Conservation (phyloP, 1,284 basidiomycete genomes). For the Cystobasidiaceae sp. region DNA sequence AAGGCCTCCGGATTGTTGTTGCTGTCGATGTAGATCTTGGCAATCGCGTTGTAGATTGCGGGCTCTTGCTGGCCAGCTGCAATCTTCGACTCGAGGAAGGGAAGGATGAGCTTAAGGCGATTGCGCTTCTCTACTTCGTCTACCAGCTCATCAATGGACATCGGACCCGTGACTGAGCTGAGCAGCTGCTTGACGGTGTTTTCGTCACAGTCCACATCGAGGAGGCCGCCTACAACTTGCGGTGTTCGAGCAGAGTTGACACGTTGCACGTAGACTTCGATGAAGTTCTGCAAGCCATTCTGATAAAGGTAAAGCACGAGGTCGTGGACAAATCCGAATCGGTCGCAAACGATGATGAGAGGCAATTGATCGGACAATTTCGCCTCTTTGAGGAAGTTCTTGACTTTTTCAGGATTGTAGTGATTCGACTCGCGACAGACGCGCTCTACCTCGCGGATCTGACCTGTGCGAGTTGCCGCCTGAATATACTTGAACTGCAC, state of each 20-base stretch:
- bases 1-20: conserved; percentile 98
- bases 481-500: conserved; percentile 99
- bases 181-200: conserved; percentile 89
- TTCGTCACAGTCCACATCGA: conserved; percentile 99
- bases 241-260: conserved; percentile 97
- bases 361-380: conserved; percentile 95
- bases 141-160: conserved; percentile 96
- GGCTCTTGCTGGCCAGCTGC: conserved; percentile 87
- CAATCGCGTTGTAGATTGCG: conserved; percentile 91
- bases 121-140: conserved; percentile 96
- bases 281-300: conserved; percentile 93
- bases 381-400: conserved; percentile 97
- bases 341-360: conserved; percentile 99
- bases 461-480: conserved; percentile 94
- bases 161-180: conserved; percentile 89
- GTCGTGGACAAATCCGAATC: conserved; percentile 99
- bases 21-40: conserved; percentile 97
- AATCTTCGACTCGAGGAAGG: conserved; percentile 92
- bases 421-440: conserved; percentile 95
- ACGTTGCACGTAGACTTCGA: conserved; percentile 97
- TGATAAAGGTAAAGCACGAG: conserved; percentile 98
- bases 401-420: conserved; percentile 99
- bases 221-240: conserved; percentile 93
- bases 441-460: conserved; percentile 97
- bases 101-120: conserved; percentile 90